Conservation (phyloP, 1,284 basidiomycete genomes). For the Ustilago bromivora region DNA sequence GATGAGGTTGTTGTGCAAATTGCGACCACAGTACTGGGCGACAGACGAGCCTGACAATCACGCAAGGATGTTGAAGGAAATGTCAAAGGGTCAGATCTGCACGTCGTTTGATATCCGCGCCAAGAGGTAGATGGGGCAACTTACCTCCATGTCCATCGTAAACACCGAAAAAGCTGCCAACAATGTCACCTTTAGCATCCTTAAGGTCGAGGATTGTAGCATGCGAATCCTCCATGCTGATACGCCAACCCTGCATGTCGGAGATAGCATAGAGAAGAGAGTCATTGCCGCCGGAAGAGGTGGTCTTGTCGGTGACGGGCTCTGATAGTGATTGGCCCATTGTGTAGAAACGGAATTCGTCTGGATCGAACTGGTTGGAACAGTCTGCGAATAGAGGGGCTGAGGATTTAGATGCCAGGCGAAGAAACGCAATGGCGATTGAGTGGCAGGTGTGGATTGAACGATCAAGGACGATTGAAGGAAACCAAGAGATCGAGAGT, state of each 20-base stretch:
- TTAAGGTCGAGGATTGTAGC: conserved; percentile 76
- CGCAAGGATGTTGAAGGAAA: not conserved
- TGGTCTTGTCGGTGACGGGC: conserved; percentile 83
- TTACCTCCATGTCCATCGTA: conserved; percentile 98
- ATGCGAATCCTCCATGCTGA: conserved; percentile 99
- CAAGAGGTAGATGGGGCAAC: conserved; percentile 61
- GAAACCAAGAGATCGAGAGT: not conserved
- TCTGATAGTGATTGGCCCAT: conserved; percentile 72
- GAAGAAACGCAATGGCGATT: not conserved
- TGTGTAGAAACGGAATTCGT: conserved; percentile 12
- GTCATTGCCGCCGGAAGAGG: conserved; percentile 81
- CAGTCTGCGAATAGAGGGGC: conserved; percentile 7
- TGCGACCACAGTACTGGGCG: conserved; percentile 89
- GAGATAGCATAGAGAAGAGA: conserved; percentile 85
- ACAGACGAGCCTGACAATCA: conserved; percentile 79
- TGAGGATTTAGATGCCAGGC: not conserved
- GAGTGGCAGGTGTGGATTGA: no score
- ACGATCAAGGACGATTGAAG: not conserved
- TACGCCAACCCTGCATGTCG: conserved; percentile 99
- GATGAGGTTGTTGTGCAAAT: conserved; percentile 85
- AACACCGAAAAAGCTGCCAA: conserved; percentile 86
- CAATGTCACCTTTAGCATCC: conserved; percentile 58
- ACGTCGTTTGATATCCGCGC: not conserved
- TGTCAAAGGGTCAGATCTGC: not conserved
- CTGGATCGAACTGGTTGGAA: conserved; percentile 10